These are phyloP conservation scores for Aspergillus aculeatus DNA, from an alignment of 2,329 filamentous ascomycete species.

Conservation along the genomic window DNA sequence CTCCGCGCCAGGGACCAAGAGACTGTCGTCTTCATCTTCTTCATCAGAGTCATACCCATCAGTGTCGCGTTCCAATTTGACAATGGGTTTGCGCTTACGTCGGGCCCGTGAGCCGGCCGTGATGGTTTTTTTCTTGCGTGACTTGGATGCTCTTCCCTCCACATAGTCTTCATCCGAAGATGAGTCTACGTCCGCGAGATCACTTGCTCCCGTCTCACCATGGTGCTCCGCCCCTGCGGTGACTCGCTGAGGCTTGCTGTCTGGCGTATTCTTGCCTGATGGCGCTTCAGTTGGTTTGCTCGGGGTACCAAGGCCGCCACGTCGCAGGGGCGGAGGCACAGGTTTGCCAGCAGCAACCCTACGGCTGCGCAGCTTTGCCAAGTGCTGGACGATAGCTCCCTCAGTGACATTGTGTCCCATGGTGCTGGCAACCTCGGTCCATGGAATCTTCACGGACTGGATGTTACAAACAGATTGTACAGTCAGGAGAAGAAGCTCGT, in stretches of 20 bases:
- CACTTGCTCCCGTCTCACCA: neutral
- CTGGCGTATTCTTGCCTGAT: neutral
- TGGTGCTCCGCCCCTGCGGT: neutral
- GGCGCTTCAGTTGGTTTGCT: constrained; percentile 6
- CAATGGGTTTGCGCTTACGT: neutral
- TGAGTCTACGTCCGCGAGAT: neutral
- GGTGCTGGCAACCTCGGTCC: constrained; percentile 38
- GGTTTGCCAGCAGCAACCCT: constrained; percentile 32
- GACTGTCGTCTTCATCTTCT: constrained; percentile 8
- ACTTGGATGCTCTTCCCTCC: neutral
- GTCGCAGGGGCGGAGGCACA: constrained; percentile 43
- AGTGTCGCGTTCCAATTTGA: constrained; percentile 14
- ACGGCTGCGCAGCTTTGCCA: constrained; percentile 44
- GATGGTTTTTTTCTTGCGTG: neutral
- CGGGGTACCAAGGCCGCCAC: constrained; percentile 27
- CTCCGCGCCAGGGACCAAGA: constrained; percentile 16
- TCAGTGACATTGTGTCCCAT: constrained; percentile 44
- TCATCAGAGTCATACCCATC: constrained; percentile 3
- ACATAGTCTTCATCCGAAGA: constrained; percentile 11
- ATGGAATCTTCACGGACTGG: constrained; percentile 42
- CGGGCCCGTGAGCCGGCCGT: neutral
- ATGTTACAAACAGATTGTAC: constrained; percentile 44
- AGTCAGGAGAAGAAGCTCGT: constrained; percentile 43
- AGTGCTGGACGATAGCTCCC: constrained; percentile 48
- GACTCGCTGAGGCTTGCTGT: neutral